Conservation (phyloP, 2,329 filamentous ascomycete genomes). For the Fusarium albidum region DNA sequence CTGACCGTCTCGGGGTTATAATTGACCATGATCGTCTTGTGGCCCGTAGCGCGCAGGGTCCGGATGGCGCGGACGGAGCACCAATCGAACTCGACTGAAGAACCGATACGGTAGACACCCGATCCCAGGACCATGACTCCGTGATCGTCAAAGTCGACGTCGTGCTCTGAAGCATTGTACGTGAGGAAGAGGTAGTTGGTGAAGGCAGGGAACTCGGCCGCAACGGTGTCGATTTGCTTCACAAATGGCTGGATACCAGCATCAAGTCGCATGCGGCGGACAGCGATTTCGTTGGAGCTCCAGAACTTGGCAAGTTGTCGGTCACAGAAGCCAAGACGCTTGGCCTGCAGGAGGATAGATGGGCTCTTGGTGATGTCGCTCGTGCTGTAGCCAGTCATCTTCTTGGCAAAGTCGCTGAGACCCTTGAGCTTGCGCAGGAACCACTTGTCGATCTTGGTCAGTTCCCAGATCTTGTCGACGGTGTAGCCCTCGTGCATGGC, state of each 20-base stretch:
- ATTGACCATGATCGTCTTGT: slow-evolving; percentile 97
- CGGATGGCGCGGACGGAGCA: slow-evolving; percentile 95
- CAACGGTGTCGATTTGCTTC: slow-evolving; percentile 98
- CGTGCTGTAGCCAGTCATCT: slow-evolving; percentile 72
- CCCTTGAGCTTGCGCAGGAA: slow-evolving; percentile 93
- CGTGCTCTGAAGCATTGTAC: slow-evolving; percentile 89
- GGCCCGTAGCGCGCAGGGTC: slow-evolving; percentile 81
- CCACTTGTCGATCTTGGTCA: slow-evolving; percentile 99
- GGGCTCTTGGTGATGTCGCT: slow-evolving; percentile 71
- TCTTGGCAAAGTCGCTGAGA: slow-evolving; percentile 86
- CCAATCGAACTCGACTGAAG: slow-evolving; percentile 99
- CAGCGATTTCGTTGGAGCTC: slow-evolving; percentile 91
- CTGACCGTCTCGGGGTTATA: slow-evolving; percentile 90
- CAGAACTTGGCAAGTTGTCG: slow-evolving; percentile 93
- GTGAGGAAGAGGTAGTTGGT: slow-evolving; percentile 98
- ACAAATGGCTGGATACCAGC: slow-evolving; percentile 87
- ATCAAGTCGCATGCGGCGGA: slow-evolving; percentile 85
- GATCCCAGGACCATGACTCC: slow-evolving; percentile 97
- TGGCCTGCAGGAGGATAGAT: slow-evolving; percentile 79
- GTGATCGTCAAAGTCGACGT: slow-evolving; percentile 85
- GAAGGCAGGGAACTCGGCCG: slow-evolving; percentile 91
- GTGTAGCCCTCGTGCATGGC: slow-evolving; percentile 95
- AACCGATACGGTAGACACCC: slow-evolving; percentile 96
- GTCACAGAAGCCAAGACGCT: slow-evolving; percentile 94
- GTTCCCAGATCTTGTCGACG: slow-evolving; percentile 96